Evolutionary conservation across 1,139 yeast species (phyloP), one percentile per base, ranked within the genome.

Genomic region (Yamadazyma conglobata): DNA sequence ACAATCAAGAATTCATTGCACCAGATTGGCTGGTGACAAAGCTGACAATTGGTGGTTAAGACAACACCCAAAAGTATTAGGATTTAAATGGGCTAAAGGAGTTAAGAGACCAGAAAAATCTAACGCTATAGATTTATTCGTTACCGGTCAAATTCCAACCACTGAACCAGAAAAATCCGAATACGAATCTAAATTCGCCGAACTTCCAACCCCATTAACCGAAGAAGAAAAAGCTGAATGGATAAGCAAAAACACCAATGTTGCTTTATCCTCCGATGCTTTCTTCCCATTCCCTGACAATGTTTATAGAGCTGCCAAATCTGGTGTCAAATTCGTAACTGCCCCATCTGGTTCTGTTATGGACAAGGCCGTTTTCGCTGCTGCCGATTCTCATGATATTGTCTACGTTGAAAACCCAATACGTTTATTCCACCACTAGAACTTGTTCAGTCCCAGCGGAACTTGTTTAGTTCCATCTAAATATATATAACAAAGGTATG

Each of bases 201-300:
- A 64, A 42, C 50, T 89, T 22, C 98, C 98, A 47, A 73, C 64
- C 46, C 96, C 96, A 37, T 73, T 91, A 50, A 79, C 95, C 35
- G 64, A 64, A 22, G 79, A 73, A 46, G 98, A 93, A 71, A 86
- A 93, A 66, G 66, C 68, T 44, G 95, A 85, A 50, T 91, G 97
- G 97, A 64, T 82, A 46, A 53, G 67, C 41, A 78, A 88, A 67
- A 73, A 87, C 57, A 75, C 67, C 38, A 79, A 85, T 48, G 98
- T 93, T 38, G 89, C 97, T 7, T 73, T 88, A 49, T 83, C 96
- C 11, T 87, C 96, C 3, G 98, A 91, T 60, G 98, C 98, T 23
- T 91, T 91, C 77, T 91, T 91, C 94, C 98, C 98, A 65, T 91
- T 91, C 91, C 94, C 97, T 44, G 98, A 91, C 64, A 91, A 93